A percentile compares a stretch with the other conserved stretches of the same genome.
phyloP scores from a whole-genome alignment of 202 grass and related monocot species.

The Hordeum pubiflorum region DNA sequence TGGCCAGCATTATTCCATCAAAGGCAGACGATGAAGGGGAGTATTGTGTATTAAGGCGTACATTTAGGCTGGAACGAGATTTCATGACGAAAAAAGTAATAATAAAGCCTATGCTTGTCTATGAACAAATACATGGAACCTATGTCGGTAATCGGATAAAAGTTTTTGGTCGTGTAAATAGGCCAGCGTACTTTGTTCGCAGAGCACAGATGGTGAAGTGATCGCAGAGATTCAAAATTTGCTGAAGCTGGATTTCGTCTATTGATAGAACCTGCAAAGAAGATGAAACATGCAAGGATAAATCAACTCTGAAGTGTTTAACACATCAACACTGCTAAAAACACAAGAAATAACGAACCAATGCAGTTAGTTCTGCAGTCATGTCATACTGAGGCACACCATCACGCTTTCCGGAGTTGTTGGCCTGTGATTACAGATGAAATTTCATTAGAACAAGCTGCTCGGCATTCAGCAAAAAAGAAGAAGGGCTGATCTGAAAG shows the following conservation, averaged over 20 bases:
- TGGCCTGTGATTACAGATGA: constrained; percentile 46
- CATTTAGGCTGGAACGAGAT: not conserved
- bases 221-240: constrained; percentile 74
- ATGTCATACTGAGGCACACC: constrained; percentile 81
- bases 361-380: constrained; percentile 54
- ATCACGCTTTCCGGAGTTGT: constrained; percentile 75
- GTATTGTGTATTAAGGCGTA: not conserved
- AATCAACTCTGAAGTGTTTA: constrained; percentile 16
- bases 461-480: not conserved
- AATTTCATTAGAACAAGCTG: constrained; percentile 4
- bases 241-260: constrained; percentile 72
- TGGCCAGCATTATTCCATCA: not conserved
- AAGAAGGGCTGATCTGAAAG: constrained; percentile 1
- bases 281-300: constrained; percentile 34
- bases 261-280: constrained; percentile 55
- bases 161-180: constrained; percentile 21
- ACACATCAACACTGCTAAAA: constrained; percentile 4
- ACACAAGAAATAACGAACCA: constrained; percentile 62
- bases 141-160: not conserved
- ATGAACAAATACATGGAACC: constrained; percentile 23
- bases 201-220: constrained; percentile 77
- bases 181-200: constrained; percentile 65
- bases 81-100: not conserved
- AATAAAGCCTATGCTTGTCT: constrained; percentile 9
- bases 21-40: constrained; percentile 1